Base-by-base conservation (phyloP, 371 early-diverging fungal genomes). In the Rhizopus stolonifer region DNA sequence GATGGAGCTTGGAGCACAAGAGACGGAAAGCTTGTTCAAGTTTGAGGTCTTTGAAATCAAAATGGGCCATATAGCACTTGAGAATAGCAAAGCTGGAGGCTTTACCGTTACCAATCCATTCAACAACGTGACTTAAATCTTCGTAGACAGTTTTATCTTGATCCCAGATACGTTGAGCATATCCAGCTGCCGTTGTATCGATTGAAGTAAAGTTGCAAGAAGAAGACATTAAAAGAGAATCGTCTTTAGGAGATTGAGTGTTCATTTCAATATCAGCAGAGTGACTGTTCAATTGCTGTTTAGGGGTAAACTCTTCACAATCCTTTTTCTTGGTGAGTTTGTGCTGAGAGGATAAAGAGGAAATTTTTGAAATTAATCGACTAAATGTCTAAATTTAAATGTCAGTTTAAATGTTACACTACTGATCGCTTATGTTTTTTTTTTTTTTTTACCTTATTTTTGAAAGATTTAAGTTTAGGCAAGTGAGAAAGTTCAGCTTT, bases 21-120 rank as follows among this genome's bases (percentile, higher is more conserved):
- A 51, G 71, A 29, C 94, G 79, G 46, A 93, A 87, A 13, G 87
- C 85, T 53, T 79, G 76, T 53, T 94, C 94, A 17, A 93, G 69
- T 18, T 79, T 74, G 43, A 77, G 54, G 14, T 71, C 77, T 6
- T 51, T 42, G 60, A 93, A 93, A 51, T 91, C 85, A 69, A 84
- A 89, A 54, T 75, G 65, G n/a, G 74, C 60, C 78, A 93, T 87
- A 61, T 87, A 93, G 15, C 65, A 69, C 24, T 65, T 62, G 22
- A 91, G 70, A 1, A 84, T 77, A 14, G 53, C 69, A 5, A 69
- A 63, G 47, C 87, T 79, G 46, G 78, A 83, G 2, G 63, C 45
- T 56, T 70, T 69, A 14, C 72, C 70, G 19, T 70, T 56, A 18
- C 72, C 77, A 24, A 72, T 70, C 72, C 72, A 76, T 49, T 72